Evolutionary conservation across 1,284 basidiomycete species (phyloP), one percentile per base, ranked within the genome.

Genomic region (Baeospora myosura): DNA sequence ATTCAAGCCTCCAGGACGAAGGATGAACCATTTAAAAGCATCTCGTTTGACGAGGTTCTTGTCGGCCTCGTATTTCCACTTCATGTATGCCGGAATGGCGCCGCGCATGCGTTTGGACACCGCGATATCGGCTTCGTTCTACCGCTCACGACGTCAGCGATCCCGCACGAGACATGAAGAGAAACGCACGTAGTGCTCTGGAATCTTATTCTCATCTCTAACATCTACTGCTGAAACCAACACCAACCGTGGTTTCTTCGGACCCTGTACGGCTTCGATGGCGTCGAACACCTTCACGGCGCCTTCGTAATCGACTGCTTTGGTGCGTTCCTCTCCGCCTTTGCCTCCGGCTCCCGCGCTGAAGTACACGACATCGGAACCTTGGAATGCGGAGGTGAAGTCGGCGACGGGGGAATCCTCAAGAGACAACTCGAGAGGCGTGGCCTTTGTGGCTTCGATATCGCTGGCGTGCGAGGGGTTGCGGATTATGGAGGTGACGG

Each of bases 221-320:
- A 78, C 59, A 54, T 88, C 83, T n/a, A 82, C 56, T 0, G 79
- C 78, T 7, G 76, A 78, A 25, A 88, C 72, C 38, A 85, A 58
- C 29, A 88, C 67, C 33, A 87, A 57, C 21, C 71, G 59, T 16
- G 79, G 79, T 44, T 69, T 70, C 5, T 12, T 18, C 8, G 61
- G 50, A 1, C 69, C 65, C 25, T 66, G 54, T 0, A 76, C 64
- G 2, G 50, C 59, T 53, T 85, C 80, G 45, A 87, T 68, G 0
- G 81, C 84, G 51, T 86, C 81, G 53, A 79, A 87, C 0, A 82
- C 74, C 58, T 85, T 86, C 42, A 86, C 52, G 0, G 83, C 81
- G 2, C 81, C 84, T 39, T 79, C 73, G 52, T 78, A 77, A 56
- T 88, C 86, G 7, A 88, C 83, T 18, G 68, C 69, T 49, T 73